These are phyloP conservation scores for Sporothrix sp. DNA, from an alignment of 2,329 filamentous ascomycete genomes.

Conservation along the genomic window DNA sequence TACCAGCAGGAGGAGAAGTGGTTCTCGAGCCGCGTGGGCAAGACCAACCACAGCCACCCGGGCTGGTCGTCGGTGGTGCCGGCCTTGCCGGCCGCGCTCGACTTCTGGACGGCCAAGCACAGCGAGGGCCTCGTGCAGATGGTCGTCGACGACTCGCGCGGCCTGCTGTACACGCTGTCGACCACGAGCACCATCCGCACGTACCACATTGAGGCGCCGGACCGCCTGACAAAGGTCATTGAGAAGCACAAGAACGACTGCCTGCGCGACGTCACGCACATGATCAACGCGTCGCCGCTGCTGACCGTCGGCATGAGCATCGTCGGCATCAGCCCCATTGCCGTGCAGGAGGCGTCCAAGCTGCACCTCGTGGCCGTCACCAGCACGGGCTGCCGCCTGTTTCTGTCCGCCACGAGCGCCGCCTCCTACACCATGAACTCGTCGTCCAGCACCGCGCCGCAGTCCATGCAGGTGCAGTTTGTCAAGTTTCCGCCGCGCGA, in stretches of 20 bases:
- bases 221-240: conserved; percentile 53
- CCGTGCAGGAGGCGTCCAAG: conserved; percentile 66
- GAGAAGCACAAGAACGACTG: conserved; percentile 54
- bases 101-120: conserved; percentile 39
- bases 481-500: conserved; percentile 78
- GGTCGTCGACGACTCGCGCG: conserved; percentile 78
- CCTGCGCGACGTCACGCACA: conserved; percentile 70
- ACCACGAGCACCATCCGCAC: conserved; percentile 81
- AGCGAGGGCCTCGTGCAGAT: conserved; percentile 66
- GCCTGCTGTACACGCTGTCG: conserved; percentile 84
- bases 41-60: conserved; percentile 75
- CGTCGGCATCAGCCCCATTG: conserved; percentile 77
- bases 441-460: conserved; percentile 58
- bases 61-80: conserved; percentile 59
- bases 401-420: conserved; percentile 79
- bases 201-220: conserved; percentile 68
- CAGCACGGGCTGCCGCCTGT: conserved; percentile 81
- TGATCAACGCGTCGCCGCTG: conserved; percentile 64
- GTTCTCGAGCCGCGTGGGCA: conserved; percentile 83
- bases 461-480: conserved; percentile 95
- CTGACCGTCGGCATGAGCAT: conserved; percentile 62
- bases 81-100: conserved; percentile 31
- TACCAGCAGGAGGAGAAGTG: conserved; percentile 97
- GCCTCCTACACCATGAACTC: conserved; percentile 54
- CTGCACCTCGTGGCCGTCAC: conserved; percentile 86